Conservation (phyloP, 225 moss, liverwort and hornwort genomes). For the Sphagnum tenellum region DNA sequence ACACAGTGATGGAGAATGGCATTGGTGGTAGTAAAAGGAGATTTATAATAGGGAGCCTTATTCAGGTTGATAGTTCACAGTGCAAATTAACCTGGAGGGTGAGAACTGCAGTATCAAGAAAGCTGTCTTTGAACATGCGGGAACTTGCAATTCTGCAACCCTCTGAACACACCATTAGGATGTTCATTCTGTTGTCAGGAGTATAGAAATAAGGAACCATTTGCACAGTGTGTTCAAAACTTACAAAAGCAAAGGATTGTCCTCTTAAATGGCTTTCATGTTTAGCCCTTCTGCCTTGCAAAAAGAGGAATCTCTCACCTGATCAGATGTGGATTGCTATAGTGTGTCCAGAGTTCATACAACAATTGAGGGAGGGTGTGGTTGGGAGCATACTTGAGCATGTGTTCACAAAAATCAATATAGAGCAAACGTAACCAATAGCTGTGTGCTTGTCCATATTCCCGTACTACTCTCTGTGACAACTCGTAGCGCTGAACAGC, state of each 20-base stretch:
- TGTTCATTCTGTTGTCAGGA: neutral
- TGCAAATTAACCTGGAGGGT: conserved; percentile 56
- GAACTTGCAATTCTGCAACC: conserved; percentile 86
- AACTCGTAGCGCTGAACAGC: conserved; percentile 69
- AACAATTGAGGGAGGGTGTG: no score
- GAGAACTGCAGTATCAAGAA: conserved; percentile 77
- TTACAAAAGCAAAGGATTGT: no score
- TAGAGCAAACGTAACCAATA: conserved; percentile 87
- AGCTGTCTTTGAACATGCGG: conserved; percentile 87
- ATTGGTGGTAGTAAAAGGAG: no score
- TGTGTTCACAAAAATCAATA: conserved; percentile 86
- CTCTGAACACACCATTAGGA: conserved; percentile 6
- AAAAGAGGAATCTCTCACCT: no score
- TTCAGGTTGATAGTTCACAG: no score
- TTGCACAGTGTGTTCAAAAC: no score
- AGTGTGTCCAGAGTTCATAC: no score
- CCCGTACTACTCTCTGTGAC: conserved; percentile 73
- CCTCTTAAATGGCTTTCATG: no score
- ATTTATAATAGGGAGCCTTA: no score
- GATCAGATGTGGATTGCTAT: no score
- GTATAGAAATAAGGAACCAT: neutral
- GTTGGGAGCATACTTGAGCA: conserved; percentile 54
- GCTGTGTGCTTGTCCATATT: conserved; percentile 89
- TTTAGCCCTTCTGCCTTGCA: no score
- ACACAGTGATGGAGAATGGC: neutral